phyloP scores from a whole-genome alignment of 768 basidiomycete species.

The Dioszegia hungarica region DNA sequence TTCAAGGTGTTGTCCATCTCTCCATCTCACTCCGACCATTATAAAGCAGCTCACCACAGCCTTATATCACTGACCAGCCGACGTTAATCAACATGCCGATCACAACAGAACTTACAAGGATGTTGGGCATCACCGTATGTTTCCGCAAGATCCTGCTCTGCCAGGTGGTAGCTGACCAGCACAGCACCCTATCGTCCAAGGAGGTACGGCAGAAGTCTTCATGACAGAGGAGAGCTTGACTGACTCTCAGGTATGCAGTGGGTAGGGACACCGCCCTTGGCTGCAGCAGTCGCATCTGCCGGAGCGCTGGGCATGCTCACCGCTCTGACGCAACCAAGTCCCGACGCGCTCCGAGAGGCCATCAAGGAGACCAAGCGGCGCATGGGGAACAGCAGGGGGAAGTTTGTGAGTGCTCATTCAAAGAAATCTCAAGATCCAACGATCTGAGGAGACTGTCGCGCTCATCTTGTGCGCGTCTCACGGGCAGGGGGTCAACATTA shows the following conservation, averaged over 20 bases:
- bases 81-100: conserved; percentile 22
- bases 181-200: conserved; percentile 37
- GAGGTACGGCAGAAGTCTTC: conserved; percentile 14
- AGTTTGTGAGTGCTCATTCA: conserved; percentile 26
- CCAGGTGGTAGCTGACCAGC: neutral
- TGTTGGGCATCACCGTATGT: conserved; percentile 32
- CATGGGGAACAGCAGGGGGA: conserved; percentile 26
- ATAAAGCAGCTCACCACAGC: no score
- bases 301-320: conserved; percentile 65
- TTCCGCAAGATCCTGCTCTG: neutral
- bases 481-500: conserved; percentile 78
- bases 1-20: no score
- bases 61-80: no score
- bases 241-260: conserved; percentile 26
- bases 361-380: conserved; percentile 70
- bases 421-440: no score
- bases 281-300: conserved; percentile 29
- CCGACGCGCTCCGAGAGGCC: conserved; percentile 70
- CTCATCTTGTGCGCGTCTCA: no score
- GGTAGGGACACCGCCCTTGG: conserved; percentile 66
- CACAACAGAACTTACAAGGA: conserved; percentile 29
- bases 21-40: no score
- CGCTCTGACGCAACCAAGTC: conserved; percentile 79
- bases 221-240: neutral
- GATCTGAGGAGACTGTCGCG: no score